These are phyloP conservation scores for Podospora appendiculata DNA, from an alignment of 495 filamentous ascomycete genomes.

Conservation along the genomic window DNA sequence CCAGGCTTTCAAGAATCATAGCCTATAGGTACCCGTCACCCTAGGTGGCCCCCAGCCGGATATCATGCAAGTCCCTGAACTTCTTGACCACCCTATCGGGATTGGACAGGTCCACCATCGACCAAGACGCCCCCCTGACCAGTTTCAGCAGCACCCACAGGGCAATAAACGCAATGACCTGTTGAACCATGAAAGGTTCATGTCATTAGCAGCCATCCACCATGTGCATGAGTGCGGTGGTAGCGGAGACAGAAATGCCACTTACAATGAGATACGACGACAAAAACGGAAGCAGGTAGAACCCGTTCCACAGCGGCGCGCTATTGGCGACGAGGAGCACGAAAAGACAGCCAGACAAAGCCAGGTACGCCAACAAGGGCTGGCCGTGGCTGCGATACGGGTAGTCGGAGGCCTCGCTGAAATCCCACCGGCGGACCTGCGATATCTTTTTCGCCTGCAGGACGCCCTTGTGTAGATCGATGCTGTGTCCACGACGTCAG, in stretches of 20 bases:
- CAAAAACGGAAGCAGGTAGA: conserved; percentile 22
- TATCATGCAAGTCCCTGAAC: conserved; percentile 7
- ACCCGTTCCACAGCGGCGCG: conserved; percentile 32
- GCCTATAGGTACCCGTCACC: no score
- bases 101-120: conserved; percentile 23
- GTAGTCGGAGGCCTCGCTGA: conserved; percentile 25
- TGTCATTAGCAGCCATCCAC: background rate
- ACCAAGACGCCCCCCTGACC: conserved; percentile 16
- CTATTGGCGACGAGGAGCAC: conserved; percentile 30
- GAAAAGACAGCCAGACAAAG: conserved; percentile 30
- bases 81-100: conserved; percentile 8
- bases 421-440: conserved; percentile 22
- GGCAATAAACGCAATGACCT: conserved; percentile 23
- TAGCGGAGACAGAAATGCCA: background rate
- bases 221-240: conserved; percentile 1
- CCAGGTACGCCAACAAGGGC: conserved; percentile 29
- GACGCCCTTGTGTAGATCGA: conserved; percentile 17
- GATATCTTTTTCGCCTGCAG: conserved; percentile 18
- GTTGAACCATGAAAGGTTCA: background rate
- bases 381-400: conserved; percentile 37
- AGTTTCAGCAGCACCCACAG: conserved; percentile 26
- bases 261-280: conserved; percentile 33
- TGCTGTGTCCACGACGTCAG: conserved; percentile 2
- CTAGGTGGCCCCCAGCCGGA: background rate
- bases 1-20: no score